Base-by-base conservation (phyloP, 116 monocot species). In the Dioscorea cayenensis region DNA sequence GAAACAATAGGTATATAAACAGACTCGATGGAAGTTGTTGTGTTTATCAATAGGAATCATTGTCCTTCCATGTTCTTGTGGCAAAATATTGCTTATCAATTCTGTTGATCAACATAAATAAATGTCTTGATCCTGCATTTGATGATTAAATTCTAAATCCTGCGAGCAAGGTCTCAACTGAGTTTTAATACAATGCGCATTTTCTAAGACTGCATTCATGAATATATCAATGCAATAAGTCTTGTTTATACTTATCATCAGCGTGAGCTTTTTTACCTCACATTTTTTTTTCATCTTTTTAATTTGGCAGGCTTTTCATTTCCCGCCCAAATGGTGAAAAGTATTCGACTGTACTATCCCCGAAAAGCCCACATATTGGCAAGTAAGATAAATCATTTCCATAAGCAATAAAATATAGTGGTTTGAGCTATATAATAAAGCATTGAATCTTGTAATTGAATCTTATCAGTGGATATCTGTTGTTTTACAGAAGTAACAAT, bases 281-380 rank as follows among this genome's bases (percentile, higher is more conserved):
- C 17, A 18, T 18, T 14, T n/a, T 3, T 55, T 55, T 48, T 48
- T 7, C 22, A 0, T 10, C 0, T 10, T 10, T 43, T 43, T 10
- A 43, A 7, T 48, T 22, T 16, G 1, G 29, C 22, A 97, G 93
- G 93, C 69, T 21, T 97, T 97, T 97, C 73, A 66, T 92, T 67
- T 88, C 84, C 65, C 96, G 93, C 65, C 60, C 78, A 67, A 86
- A 97, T 86, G 86, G 88, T 78, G 77, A 74, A 68, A 85, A 68
- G 29, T 82, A 76, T 75, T 90, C 96, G 2, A 79, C 90, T 36
- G 96, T 97, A 23, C 71, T 97, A 28, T 88, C 85, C 63, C 83
- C 86, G 36, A 38, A 67, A 38, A 76, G 67, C 51, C 74, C 87
- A 49, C 77, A 78, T 66, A 67, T 62, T 29, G 77, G 72, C 66